Evolutionary conservation across 805 yeast species (phyloP).

Genomic region (Candida morakotiae): DNA sequence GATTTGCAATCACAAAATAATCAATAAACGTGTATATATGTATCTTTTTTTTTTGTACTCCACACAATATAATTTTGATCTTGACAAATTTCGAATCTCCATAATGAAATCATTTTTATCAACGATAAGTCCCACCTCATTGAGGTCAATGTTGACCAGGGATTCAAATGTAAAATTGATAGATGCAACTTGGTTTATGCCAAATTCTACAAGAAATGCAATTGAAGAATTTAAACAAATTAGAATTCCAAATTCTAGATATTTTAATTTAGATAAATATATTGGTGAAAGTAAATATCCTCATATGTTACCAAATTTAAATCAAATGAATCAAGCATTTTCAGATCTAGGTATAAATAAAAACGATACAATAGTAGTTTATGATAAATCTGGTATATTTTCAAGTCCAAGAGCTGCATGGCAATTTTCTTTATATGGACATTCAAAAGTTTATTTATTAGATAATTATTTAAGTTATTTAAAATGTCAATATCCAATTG

Average conservation of each 20-base stretch:
- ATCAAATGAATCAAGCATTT: constrained; percentile 51
- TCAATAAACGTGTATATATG: not conserved
- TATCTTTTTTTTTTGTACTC: not conserved
- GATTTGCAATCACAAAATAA: constrained; percentile 8
- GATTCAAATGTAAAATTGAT: constrained; percentile 48
- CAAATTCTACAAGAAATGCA: constrained; percentile 62
- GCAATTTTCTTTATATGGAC: constrained; percentile 82
- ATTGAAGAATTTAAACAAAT: constrained; percentile 50
- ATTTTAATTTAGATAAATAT: constrained; percentile 73
- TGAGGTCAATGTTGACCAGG: constrained; percentile 4
- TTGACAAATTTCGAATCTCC: no score
- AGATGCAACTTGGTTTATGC: constrained; percentile 93
- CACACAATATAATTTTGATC: no score
- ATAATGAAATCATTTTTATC: constrained; percentile 5
- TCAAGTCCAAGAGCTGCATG: constrained; percentile 91
- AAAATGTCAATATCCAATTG: constrained; percentile 43
- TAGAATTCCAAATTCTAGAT: constrained; percentile 65
- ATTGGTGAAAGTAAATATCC: constrained; percentile 63
- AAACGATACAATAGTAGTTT: constrained; percentile 65
- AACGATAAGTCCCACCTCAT: constrained; percentile 7
- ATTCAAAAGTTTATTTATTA: constrained; percentile 60
- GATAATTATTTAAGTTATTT: constrained; percentile 63
- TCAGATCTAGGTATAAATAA: constrained; percentile 51
- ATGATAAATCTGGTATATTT: constrained; percentile 82
- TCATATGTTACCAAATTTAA: constrained; percentile 78